These are phyloP conservation scores for Fusarium heterosporum DNA, from an alignment of 2,329 filamentous ascomycete genomes.

Conservation along the genomic window DNA sequence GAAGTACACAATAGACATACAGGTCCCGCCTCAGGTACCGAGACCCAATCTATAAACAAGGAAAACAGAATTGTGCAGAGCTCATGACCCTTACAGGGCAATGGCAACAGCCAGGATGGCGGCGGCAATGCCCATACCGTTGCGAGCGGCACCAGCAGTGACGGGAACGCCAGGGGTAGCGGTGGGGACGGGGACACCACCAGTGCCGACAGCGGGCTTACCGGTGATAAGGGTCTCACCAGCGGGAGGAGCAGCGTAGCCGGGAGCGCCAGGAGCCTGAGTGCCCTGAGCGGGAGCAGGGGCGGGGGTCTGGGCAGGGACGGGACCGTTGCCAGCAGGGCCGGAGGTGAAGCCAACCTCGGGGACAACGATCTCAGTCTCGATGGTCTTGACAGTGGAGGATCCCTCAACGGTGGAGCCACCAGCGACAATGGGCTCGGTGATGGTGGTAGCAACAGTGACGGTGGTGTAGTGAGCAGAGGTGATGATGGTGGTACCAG, in stretches of 20 bases:
- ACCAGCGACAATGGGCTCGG: slow-evolving; percentile 63
- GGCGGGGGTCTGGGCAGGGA: slow-evolving; percentile 53
- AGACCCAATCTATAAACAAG: slow-evolving; percentile 46
- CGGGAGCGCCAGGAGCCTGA: slow-evolving; percentile 19
- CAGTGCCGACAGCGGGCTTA: slow-evolving; percentile 48
- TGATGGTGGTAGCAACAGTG: slow-evolving; percentile 60
- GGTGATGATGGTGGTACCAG: slow-evolving; percentile 62
- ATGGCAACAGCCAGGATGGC: slow-evolving; percentile 59
- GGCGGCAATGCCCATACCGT: slow-evolving; percentile 60
- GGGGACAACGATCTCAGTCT: slow-evolving; percentile 65
- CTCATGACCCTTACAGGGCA: slow-evolving; percentile 58
- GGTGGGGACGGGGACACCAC: slow-evolving; percentile 51
- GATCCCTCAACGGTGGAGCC: slow-evolving; percentile 60
- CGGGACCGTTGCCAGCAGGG: slow-evolving; percentile 35
- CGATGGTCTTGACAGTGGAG: slow-evolving; percentile 61
- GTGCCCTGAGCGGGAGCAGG: slow-evolving; percentile 47
- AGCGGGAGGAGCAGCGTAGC: neutral
- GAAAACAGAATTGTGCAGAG: slow-evolving; percentile 40
- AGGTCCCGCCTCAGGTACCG: slow-evolving; percentile 45
- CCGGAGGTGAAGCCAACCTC: slow-evolving; percentile 62
- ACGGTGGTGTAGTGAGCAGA: slow-evolving; percentile 64
- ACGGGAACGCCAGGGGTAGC: slow-evolving; percentile 53
- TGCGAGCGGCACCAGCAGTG: slow-evolving; percentile 55
- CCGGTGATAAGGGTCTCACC: slow-evolving; percentile 45
- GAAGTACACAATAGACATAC: slow-evolving; percentile 44